These are phyloP conservation scores for Rhizophora apiculata DNA, from an alignment of 345 rosid species.

Conservation along the genomic window DNA sequence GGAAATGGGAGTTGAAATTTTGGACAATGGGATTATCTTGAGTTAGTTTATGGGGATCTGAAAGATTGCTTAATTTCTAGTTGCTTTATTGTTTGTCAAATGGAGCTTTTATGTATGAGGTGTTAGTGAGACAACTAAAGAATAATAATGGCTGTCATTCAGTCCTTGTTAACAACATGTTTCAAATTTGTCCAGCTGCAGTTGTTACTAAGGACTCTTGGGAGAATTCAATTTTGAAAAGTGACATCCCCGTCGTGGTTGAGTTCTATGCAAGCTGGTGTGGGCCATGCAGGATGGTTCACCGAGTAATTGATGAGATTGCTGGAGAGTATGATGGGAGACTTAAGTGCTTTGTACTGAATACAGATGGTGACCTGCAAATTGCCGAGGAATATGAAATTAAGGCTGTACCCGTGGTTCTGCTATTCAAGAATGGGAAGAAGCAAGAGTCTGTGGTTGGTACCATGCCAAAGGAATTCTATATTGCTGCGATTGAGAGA, in stretches of 20 bases:
- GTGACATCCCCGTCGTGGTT: slow-evolving; percentile 72
- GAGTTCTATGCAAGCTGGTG: slow-evolving; percentile 93
- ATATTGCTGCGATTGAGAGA: slow-evolving; percentile 84
- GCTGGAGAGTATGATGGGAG: slow-evolving; percentile 72
- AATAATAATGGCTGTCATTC: slow-evolving; percentile 1
- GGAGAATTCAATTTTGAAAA: slow-evolving; percentile 58
- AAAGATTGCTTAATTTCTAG: slow-evolving; percentile 1
- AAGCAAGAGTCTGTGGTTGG: slow-evolving; percentile 72
- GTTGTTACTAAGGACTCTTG: slow-evolving; percentile 57
- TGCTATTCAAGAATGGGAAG: slow-evolving; percentile 82
- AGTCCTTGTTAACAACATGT: slow-evolving; percentile 8
- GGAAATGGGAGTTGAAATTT: background rate
- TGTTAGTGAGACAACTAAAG: background rate
- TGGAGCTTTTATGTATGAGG: background rate
- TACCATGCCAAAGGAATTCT: slow-evolving; percentile 95
- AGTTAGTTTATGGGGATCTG: background rate
- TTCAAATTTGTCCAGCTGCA: slow-evolving; percentile 48
- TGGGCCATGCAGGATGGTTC: slow-evolving; percentile 54
- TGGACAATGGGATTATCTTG: background rate
- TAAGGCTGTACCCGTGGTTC: slow-evolving; percentile 87
- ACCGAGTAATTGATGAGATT: slow-evolving; percentile 69
- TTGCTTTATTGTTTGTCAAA: slow-evolving; percentile 8
- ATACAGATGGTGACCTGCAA: slow-evolving; percentile 61
- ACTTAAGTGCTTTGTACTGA: slow-evolving; percentile 62
- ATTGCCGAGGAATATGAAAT: slow-evolving; percentile 77